Conservation (phyloP, 345 rosid species). For the Eutrema heterophyllum region DNA sequence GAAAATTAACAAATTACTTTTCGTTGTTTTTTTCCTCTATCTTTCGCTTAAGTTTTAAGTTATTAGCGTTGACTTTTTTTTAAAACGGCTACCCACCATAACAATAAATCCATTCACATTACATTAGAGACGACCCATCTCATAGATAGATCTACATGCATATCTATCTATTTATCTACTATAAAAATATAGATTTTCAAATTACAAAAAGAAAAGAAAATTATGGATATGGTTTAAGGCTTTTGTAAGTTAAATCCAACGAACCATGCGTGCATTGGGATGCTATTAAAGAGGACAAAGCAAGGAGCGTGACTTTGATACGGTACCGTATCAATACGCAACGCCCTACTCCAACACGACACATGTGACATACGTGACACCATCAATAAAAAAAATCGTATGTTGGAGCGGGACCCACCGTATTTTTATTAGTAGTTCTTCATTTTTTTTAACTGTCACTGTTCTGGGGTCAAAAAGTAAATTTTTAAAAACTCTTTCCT, state of each 20-base stretch:
- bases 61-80: conserved; percentile 27
- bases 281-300: conserved; percentile 28
- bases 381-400: conserved; percentile 11
- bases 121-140: neutral
- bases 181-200: neutral
- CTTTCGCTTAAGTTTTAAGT: conserved; percentile 23
- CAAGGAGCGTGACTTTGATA: conserved; percentile 33
- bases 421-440: neutral
- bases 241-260: conserved; percentile 15
- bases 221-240: neutral
- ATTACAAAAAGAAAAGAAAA: neutral
- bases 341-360: conserved; percentile 29
- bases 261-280: conserved; percentile 29
- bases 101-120: conserved; percentile 28
- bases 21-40: neutral
- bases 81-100: conserved; percentile 9
- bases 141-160: conserved; percentile 21
- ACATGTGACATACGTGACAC: conserved; percentile 29
- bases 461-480: conserved; percentile 6
- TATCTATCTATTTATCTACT: neutral
- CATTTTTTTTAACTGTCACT: conserved; percentile 11
- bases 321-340: conserved; percentile 33
- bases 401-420: conserved; percentile 4
- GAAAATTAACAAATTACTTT: neutral
- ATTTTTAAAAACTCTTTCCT: neutral